phyloP scores from a whole-genome alignment of 768 basidiomycete genomes.

The Hygrophorus russula region DNA sequence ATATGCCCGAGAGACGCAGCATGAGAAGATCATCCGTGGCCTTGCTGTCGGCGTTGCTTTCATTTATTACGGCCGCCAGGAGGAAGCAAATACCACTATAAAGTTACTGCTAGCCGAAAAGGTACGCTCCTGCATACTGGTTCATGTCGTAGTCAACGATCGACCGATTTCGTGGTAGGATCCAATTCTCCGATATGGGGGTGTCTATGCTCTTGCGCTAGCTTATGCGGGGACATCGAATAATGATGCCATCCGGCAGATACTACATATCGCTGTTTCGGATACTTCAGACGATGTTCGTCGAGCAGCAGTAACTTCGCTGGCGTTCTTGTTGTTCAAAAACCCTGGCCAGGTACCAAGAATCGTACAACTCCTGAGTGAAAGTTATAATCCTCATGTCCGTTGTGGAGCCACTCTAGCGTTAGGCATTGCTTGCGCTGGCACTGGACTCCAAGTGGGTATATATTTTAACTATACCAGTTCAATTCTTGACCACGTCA shows the following conservation, averaged over 20 bases:
- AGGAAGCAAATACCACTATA: conserved; percentile 82
- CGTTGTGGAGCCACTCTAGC: conserved; percentile 95
- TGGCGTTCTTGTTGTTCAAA: conserved; percentile 96
- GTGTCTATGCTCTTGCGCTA: conserved; percentile 91
- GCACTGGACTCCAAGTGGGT: conserved; percentile 83
- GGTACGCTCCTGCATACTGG: conserved; percentile 28
- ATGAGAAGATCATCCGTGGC: conserved; percentile 98
- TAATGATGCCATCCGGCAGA: conserved; percentile 83
- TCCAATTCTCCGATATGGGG: conserved; percentile 93
- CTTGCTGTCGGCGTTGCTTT: conserved; percentile 89
- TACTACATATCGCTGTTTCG: conserved; percentile 94
- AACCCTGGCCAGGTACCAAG: conserved; percentile 93
- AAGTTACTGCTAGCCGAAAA: conserved; percentile 75
- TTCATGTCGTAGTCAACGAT: not conserved
- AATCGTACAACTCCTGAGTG: conserved; percentile 91
- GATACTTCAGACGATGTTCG: conserved; percentile 98
- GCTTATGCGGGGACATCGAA: conserved; percentile 96
- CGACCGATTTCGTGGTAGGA: conserved; percentile 42
- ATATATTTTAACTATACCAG: not conserved
- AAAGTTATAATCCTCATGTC: conserved; percentile 98
- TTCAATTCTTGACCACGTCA: not conserved
- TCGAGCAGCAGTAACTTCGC: conserved; percentile 88
- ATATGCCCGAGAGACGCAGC: conserved; percentile 95
- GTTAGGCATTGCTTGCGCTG: conserved; percentile 93
- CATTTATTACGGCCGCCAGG: conserved; percentile 86